These are phyloP conservation scores for Cyamopsis tetragonoloba DNA, from an alignment of 306 rosid genomes.

Conservation along the genomic window DNA sequence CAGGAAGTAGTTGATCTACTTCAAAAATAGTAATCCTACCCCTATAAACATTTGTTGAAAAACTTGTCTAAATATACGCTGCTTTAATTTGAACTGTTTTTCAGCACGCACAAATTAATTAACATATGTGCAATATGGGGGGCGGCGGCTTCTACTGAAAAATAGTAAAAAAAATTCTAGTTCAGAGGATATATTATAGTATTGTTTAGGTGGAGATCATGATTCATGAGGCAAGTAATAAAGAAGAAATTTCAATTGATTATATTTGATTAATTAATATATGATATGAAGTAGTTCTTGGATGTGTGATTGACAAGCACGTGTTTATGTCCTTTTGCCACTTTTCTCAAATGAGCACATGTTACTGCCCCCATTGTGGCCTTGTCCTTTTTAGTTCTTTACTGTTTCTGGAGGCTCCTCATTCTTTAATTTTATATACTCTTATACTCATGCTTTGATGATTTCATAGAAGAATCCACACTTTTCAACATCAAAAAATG, in stretches of 20 bases:
- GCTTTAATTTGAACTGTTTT: not conserved
- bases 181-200: not conserved
- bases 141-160: not conserved
- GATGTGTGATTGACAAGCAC: conserved; percentile 36
- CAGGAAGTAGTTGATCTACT: no score
- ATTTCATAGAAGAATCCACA: conserved; percentile 40
- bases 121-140: not conserved
- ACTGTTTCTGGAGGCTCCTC: conserved; percentile 42
- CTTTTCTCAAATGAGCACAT: conserved; percentile 45
- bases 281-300: conserved; percentile 16
- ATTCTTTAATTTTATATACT: no score
- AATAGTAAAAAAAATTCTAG: not conserved
- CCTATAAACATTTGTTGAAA: no score
- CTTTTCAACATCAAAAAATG: conserved; percentile 28
- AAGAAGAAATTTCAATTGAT: not conserved
- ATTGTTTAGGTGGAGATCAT: not conserved
- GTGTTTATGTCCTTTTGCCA: conserved; percentile 44
- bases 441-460: conserved; percentile 33
- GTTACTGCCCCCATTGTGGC: conserved; percentile 54
- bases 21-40: no score
- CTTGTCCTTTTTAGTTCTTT: conserved; percentile 41
- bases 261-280: not conserved
- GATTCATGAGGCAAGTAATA: not conserved
- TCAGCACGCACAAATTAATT: not conserved
- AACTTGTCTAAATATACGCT: no score